Base-by-base conservation (phyloP, 2,329 filamentous ascomycete species). In the Cytospora chrysosperma region DNA sequence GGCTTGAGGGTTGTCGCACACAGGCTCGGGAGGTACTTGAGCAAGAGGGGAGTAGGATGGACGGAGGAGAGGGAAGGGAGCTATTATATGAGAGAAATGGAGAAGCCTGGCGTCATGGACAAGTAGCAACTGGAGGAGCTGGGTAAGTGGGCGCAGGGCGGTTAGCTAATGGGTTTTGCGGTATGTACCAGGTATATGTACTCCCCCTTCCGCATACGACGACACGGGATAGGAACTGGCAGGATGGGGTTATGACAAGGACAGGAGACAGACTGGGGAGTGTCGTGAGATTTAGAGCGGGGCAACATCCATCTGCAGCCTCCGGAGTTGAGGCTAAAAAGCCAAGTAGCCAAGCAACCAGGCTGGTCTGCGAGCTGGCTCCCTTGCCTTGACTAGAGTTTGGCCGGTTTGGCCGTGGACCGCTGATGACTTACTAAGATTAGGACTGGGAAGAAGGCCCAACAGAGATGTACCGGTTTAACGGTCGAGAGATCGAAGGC, bases 81-180 rank as follows among this genome's bases (percentile, higher is more conserved):
- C 72, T 71, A 72, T 65, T 62, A 72, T 65, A 58, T 69, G 67
- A 51, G 74, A 72, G 68, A 76, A 75, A 63, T 77, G 76, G 68
- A 81, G 64, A 21, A 64, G 75, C 75, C 80, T 81, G 73, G 77
- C 73, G 76, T 81, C 78, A 69, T 75, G 76, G 69, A 85, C 78
- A 70, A 85, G 78, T 64, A 83, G 75, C 69, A 85, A 78, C 72
- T 85, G 84, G 67, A 78, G 74, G 69, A 81, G 75, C 82, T 85
- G 69, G 64, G 43, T 67, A 66, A 62, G 65, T 57, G 63, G 60
- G 55, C 72, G 65, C 32, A 71, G 74, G 64, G n/a, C n/a, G n/a
- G 43, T 73, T 62, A 50, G 69, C 62, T 27, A 52, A 49, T 26
- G 27, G 50, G n/a, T 47, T 52, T 56, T n/a, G n/a, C n/a, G n/a